phyloP scores from a whole-genome alignment of 352 stramenopile species.

The Pythium phragmiticola region DNA sequence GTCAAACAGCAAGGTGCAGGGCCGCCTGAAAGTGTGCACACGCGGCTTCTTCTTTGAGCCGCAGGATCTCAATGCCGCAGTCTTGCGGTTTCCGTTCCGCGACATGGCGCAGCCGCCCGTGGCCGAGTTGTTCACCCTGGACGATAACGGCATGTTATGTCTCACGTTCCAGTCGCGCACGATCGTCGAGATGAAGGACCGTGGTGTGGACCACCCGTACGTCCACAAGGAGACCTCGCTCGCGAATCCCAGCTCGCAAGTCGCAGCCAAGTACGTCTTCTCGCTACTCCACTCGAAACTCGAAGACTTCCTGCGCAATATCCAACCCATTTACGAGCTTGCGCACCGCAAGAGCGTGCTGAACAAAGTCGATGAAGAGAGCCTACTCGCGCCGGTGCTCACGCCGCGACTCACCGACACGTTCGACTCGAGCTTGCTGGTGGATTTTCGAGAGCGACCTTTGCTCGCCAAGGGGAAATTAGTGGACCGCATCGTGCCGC shows the following conservation, averaged over 20 bases:
- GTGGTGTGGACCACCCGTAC: constrained; percentile 82
- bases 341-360: constrained; percentile 64
- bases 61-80: constrained; percentile 72
- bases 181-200: constrained; percentile 86
- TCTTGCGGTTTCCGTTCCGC: constrained; percentile 88
- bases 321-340: constrained; percentile 67
- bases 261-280: constrained; percentile 71
- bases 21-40: constrained; percentile 86
- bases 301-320: constrained; percentile 71
- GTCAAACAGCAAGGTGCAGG: constrained; percentile 59
- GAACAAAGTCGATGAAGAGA: constrained; percentile 87
- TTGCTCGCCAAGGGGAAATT: constrained; percentile 69
- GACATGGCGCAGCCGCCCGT: constrained; percentile 69
- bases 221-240: constrained; percentile 51
- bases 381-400: constrained; percentile 72
- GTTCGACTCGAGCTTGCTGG: constrained; percentile 89
- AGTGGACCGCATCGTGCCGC: constrained; percentile 87
- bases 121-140: constrained; percentile 50
- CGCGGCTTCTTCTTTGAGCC: constrained; percentile 92
- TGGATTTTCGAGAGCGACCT: constrained; percentile 89
- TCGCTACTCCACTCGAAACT: constrained; percentile 82
- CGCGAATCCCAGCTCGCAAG: constrained; percentile 17
- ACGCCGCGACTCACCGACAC: constrained; percentile 59
- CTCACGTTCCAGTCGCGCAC: constrained; percentile 61
- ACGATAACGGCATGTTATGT: constrained; percentile 47